A percentile compares a stretch with the other conserved stretches of the same genome.
These are phyloP conservation scores for Mercurialis annua DNA, from an alignment of 345 rosid genomes.

Conservation along the genomic window DNA sequence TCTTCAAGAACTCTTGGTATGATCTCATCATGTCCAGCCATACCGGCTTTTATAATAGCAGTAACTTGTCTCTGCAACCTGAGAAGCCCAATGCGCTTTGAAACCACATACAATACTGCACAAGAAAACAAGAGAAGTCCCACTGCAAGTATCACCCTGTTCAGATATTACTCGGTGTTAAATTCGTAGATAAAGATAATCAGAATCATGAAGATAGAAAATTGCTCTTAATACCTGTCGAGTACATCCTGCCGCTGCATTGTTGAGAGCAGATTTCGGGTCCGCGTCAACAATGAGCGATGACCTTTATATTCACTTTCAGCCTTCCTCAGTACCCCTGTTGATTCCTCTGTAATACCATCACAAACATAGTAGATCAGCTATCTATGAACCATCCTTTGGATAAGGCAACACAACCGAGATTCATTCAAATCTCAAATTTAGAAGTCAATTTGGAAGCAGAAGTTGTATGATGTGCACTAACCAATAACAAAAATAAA, in stretches of 20 bases:
- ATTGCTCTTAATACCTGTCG: constrained; percentile 47
- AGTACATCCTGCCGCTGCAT: constrained; percentile 92
- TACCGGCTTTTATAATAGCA: constrained; percentile 66
- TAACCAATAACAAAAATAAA: not conserved
- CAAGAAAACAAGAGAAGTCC: constrained; percentile 66
- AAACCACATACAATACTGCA: constrained; percentile 86
- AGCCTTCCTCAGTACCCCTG: constrained; percentile 70
- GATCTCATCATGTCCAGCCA: constrained; percentile 50
- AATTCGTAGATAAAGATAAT: not conserved
- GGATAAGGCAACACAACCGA: not conserved
- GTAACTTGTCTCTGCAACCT: constrained; percentile 71
- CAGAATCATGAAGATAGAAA: not conserved
- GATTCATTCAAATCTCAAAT: not conserved
- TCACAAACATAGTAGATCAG: constrained; percentile 9
- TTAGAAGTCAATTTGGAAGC: not conserved
- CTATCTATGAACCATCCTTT: constrained; percentile 10
- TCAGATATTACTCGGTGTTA: constrained; percentile 21
- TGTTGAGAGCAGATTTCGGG: constrained; percentile 76
- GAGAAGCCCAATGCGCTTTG: constrained; percentile 74
- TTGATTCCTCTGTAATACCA: constrained; percentile 66
- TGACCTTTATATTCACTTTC: constrained; percentile 97
- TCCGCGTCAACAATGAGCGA: constrained; percentile 71
- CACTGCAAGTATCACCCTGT: constrained; percentile 61
- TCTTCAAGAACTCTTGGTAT: constrained; percentile 35
- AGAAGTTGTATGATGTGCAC: not conserved